These are phyloP conservation scores for Tagetes erecta DNA, from an alignment of 129 eudicot species.

Conservation along the genomic window DNA sequence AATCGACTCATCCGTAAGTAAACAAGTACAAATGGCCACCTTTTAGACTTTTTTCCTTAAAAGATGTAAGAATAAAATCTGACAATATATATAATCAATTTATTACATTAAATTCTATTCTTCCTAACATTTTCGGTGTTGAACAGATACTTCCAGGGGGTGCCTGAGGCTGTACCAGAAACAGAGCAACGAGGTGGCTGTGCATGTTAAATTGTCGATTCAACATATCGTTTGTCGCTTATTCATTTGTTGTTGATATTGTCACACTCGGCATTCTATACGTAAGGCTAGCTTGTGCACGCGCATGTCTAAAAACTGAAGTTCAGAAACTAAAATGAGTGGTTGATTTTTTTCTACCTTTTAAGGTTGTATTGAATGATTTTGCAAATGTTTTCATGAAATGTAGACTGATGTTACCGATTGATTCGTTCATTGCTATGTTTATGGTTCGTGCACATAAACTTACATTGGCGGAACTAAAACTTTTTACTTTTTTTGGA, in stretches of 20 bases:
- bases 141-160: conserved; percentile 87
- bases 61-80: no score
- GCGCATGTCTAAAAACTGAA: not conserved
- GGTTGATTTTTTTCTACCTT: conserved; percentile 9
- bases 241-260: conserved; percentile 15
- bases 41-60: no score
- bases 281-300: conserved; percentile 35
- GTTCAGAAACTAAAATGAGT: not conserved
- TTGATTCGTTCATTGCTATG: conserved; percentile 20
- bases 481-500: no score
- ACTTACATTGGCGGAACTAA: no score
- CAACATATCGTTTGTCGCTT: not conserved
- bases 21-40: no score
- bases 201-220: conserved; percentile 52
- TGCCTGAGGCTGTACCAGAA: conserved; percentile 81
- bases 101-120: not conserved
- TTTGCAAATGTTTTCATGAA: conserved; percentile 16
- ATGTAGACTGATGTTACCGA: conserved; percentile 8
- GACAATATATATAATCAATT: not conserved
- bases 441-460: not conserved
- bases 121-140: not conserved
- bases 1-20: not conserved
- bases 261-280: conserved; percentile 34
- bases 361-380: conserved; percentile 21
- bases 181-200: conserved; percentile 91